Evolutionary conservation across 2,329 filamentous ascomycete species (phyloP), one percentile per base, ranked within the genome.

Genomic region (Exophiala sp.): DNA sequence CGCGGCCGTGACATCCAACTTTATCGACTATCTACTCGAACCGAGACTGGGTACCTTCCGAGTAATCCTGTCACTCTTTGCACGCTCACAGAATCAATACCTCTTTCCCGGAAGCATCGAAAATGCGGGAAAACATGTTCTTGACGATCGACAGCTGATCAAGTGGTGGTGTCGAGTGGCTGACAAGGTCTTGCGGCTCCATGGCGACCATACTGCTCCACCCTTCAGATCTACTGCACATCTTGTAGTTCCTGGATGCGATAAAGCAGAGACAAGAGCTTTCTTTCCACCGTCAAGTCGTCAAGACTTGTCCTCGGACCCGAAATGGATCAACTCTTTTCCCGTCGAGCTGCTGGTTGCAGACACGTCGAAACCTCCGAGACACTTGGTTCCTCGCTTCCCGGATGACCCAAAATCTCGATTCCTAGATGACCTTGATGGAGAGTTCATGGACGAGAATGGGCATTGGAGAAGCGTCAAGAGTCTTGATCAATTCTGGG

Each of bases 121-220:
- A 56, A 92, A 96, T 68, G 71, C 73, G 14, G 82, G 82, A 2
- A 99, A 99, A 68, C 94, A 99, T 73, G 87, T 99, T 0, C 76
- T 97, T 7, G 90, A 96, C 64, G 94, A 99, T 65, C 80, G 91
- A 32, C 89, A 88, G 0, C 75, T 99, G 47, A 89, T 99, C 16
- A 89, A 86, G 65, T 99, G 94, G 94, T 99, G 94, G 94, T 96
- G 91, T 66, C 86, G 83, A 12, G 88, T 92, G 9, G 73, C 96
- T 10, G 87, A 96, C 65, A 87, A 88, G 0, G 76, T 96, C 3
- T 71, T 95, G 9, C 74, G 65, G 67, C 64, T 50, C 50, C 50
- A 50, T n/a, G 50, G 41, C 5, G 11, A 32, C 12, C 34, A 32
- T 10, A 41, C 40, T 12, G 24, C 66, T 71, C 35, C 69, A 68